phyloP scores from a whole-genome alignment of 495 filamentous ascomycete genomes.

The Penicillium desertorum region DNA sequence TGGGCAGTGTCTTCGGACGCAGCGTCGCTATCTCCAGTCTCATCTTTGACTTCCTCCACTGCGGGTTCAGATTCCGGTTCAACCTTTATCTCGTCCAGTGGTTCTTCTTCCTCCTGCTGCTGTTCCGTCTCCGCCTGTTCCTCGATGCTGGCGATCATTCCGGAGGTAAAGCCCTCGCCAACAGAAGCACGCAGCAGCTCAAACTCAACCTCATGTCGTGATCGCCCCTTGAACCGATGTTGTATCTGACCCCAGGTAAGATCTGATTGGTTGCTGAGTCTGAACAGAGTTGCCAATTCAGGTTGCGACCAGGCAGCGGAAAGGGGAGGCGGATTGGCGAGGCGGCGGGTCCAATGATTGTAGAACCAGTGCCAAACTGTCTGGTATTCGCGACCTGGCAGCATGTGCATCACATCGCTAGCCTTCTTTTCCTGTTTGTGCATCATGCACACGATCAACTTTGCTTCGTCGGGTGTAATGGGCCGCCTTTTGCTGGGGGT shows the following conservation, averaged over 20 bases:
- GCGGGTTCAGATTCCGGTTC: background rate
- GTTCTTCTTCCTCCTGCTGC: background rate
- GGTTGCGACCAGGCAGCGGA: slow-evolving; percentile 36
- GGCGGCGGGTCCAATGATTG: slow-evolving; percentile 37
- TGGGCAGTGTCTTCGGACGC: background rate
- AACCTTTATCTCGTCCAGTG: background rate
- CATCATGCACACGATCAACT: slow-evolving; percentile 35
- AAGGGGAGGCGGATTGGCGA: slow-evolving; percentile 31
- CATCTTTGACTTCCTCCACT: background rate
- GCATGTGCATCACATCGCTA: slow-evolving; percentile 32
- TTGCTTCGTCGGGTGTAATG: slow-evolving; percentile 39
- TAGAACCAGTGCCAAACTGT: slow-evolving; percentile 32
- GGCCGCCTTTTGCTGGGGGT: slow-evolving; percentile 18
- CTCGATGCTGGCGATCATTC: slow-evolving; percentile 2
- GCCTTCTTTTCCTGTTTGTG: slow-evolving; percentile 30
- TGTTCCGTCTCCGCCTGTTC: background rate
- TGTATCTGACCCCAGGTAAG: slow-evolving; percentile 38
- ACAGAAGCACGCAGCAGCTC: slow-evolving; percentile 42
- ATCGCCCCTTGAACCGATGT: slow-evolving; percentile 30
- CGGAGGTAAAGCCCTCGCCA: slow-evolving; percentile 7
- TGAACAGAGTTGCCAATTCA: slow-evolving; percentile 33
- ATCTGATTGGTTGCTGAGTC: slow-evolving; percentile 29
- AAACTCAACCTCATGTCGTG: slow-evolving; percentile 39
- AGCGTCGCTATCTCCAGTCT: background rate
- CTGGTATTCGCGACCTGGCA: slow-evolving; percentile 30